Evolutionary conservation across 2,329 filamentous ascomycete species (phyloP), one percentile per base, ranked within the genome.

Genomic region (Trichoderma oligosporum): DNA sequence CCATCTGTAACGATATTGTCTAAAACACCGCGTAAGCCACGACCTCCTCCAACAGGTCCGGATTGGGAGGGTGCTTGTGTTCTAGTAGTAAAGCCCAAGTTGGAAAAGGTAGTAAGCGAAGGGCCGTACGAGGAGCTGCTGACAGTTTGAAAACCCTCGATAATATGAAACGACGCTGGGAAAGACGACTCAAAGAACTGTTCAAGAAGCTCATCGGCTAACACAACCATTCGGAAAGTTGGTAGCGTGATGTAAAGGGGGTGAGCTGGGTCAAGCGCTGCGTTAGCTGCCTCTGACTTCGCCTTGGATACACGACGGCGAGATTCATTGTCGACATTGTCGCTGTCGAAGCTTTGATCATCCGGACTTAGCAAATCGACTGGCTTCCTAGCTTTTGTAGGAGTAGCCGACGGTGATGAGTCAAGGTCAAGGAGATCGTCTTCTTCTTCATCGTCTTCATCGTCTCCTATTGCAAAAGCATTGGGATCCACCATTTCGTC

Each of bases 1-100:
- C 94, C 94, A 69, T 99, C 94, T 1, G 89, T 96, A 62, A 97
- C 94, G 66, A 99, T 97, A 66, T 96, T 96, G 75, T 99, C 94
- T 36, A 99, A 78, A 59, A 99, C 94, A 18, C 94, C 94, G 39
- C 94, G 83, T 1, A 99, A 80, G 20, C 94, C 91, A 63, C 92
- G 82, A 78, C 66, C 86, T 79, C 60, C 86, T 61, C 72, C 66
- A 38, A 71, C 63, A 62, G 75, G 66, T 47, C 74, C 69, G 3
- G 72, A 68, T 44, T 74, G 70, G 46, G 77, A 68, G 56, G 78
- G 73, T 57, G 62, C 33, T 6, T 69, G 65, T 25, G 67, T 60
- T 18, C 78, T 72, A 29, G 74, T 68, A 62, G 76, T 78, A 53
- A 85, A 81, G 57, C 84, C 82, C 7, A 91, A 77, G 64, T 86